Evolutionary conservation across 2,329 filamentous ascomycete species (phyloP).

Genomic region (Neonectria coccinea): DNA sequence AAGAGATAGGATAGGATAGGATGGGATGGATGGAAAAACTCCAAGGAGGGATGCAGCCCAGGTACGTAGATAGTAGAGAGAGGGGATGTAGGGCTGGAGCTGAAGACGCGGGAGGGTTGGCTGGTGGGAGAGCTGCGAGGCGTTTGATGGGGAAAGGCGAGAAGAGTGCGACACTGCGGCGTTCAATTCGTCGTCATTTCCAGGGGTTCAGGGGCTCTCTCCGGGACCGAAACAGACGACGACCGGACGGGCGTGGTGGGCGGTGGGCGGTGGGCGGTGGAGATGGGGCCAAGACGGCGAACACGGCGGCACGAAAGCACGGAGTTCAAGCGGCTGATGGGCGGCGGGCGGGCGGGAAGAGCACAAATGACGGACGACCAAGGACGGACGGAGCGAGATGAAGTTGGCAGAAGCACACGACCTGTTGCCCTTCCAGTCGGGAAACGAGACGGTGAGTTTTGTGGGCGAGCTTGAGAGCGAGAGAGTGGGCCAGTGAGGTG

Average conservation of each 20-base stretch:
- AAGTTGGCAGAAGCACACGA: conserved; percentile 52
- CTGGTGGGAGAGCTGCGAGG: conserved; percentile 5
- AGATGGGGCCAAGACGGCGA: conserved; percentile 31
- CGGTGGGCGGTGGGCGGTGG: conserved; percentile 1
- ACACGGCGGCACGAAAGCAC: not conserved
- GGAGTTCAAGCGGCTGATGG: conserved; percentile 23
- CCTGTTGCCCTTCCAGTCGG: conserved; percentile 53
- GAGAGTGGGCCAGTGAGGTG: conserved; percentile 47
- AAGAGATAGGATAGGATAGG: not conserved
- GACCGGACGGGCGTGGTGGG: conserved; percentile 34
- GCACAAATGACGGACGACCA: conserved; percentile 1
- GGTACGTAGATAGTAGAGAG: not conserved
- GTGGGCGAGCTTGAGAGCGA: conserved; percentile 43
- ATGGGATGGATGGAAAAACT: not conserved
- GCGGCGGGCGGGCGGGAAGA: conserved; percentile 9
- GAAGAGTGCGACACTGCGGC: conserved; percentile 11
- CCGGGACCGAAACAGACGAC: conserved; percentile 32
- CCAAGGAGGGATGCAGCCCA: conserved; percentile 8
- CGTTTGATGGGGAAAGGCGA: not conserved
- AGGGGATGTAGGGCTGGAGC: conserved; percentile 18
- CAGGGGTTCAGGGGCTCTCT: conserved; percentile 32
- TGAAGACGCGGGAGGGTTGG: conserved; percentile 12
- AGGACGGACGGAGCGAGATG: conserved; percentile 29
- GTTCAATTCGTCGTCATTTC: conserved; percentile 31
- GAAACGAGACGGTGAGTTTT: conserved; percentile 39